Conservation (phyloP, 2,329 filamentous ascomycete species). For the Proliferodiscus dingleyae region DNA sequence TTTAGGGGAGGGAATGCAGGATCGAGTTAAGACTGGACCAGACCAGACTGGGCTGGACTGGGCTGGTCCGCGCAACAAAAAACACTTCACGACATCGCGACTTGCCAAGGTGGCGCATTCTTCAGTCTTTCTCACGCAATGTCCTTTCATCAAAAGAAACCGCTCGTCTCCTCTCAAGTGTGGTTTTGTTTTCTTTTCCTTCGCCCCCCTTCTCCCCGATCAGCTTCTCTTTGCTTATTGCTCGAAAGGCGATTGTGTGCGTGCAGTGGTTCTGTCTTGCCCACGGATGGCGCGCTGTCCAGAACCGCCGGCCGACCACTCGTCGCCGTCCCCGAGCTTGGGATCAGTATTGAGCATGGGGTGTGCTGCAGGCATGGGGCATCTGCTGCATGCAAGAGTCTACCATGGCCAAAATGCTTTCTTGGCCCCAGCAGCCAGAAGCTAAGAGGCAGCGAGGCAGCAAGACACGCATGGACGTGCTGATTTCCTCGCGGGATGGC, state of each 20-base stretch:
- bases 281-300: neutral
- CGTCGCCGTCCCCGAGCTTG: too few species aligned
- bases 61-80: too few species aligned
- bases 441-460: conserved; percentile 3
- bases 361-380: conserved; percentile 5
- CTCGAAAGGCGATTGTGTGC: neutral
- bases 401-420: conserved; percentile 16
- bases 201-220: neutral
- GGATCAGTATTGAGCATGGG: neutral
- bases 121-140: too few species aligned
- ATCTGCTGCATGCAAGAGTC: conserved; percentile 11
- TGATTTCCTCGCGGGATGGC: conserved; percentile 4
- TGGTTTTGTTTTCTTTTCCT: too few species aligned
- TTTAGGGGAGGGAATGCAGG: too few species aligned
- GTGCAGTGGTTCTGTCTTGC: neutral
- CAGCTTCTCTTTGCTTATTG: neutral
- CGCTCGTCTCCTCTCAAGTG: too few species aligned
- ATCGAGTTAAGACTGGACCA: too few species aligned
- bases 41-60: too few species aligned
- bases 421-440: conserved; percentile 18
- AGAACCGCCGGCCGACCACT: too few species aligned
- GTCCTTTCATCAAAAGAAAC: too few species aligned
- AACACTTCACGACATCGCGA: too few species aligned
- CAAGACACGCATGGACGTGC: conserved; percentile 8
- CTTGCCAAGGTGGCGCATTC: too few species aligned